phyloP scores from a whole-genome alignment of 2,329 filamentous ascomycete species.

The Dactylellina haptotyla region DNA sequence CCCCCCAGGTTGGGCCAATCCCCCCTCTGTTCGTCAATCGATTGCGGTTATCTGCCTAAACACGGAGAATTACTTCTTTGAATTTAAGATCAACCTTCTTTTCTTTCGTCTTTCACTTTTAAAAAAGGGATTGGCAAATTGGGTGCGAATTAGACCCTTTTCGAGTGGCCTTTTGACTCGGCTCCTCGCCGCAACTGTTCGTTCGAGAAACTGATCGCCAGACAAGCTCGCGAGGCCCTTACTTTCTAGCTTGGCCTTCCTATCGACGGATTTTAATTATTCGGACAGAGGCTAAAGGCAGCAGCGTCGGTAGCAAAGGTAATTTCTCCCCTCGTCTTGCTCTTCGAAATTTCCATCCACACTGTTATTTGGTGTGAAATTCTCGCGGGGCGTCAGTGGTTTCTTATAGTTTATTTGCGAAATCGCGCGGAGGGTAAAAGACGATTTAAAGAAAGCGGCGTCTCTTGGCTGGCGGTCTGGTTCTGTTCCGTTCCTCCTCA shows the following conservation, averaged over 20 bases:
- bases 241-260: neutral
- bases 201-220: conserved; percentile 38
- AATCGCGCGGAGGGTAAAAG: conserved; percentile 13
- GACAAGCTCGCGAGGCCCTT: conserved; percentile 22
- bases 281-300: conserved; percentile 16
- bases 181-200: conserved; percentile 1
- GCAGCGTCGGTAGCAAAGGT: conserved; percentile 8
- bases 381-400: neutral
- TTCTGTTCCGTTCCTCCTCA: conserved; percentile 3
- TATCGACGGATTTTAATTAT: conserved; percentile 16
- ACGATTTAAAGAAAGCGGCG: conserved; percentile 50
- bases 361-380: conserved; percentile 3
- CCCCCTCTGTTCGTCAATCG: neutral
- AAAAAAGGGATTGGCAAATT: conserved; percentile 6
- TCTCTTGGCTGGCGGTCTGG: conserved; percentile 39
- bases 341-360: neutral
- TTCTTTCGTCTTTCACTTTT: too few species aligned
- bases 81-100: conserved; percentile 8
- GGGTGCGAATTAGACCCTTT: conserved; percentile 2
- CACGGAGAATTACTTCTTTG: conserved; percentile 17
- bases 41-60: conserved; percentile 41
- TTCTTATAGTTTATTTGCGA: conserved; percentile 13
- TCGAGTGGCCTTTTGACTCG: neutral
- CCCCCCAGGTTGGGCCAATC: too few species aligned
- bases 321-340: neutral